Base-by-base conservation (phyloP, 2,329 filamentous ascomycete species). In the Davidsoniella eucalypti region DNA sequence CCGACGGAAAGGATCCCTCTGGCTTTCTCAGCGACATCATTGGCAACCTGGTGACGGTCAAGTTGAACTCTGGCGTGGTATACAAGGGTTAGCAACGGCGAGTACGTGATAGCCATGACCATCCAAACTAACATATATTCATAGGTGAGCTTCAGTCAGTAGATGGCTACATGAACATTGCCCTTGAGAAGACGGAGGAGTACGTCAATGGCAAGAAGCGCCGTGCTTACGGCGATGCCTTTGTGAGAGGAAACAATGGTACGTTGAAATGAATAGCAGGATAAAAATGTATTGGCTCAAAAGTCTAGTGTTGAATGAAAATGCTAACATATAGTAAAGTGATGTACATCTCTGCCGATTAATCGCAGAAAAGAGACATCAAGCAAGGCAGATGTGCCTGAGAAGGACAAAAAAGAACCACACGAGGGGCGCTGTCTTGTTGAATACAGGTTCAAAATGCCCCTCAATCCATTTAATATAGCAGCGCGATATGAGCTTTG, bases 151-250 rank as follows among this genome's bases (percentile, higher is more conserved):
- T 96, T 37, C 88, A 96, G 64, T 94, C 88, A 0, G 90, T 98
- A 46, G 92, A 98, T 65, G 92, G 92, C 48, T 98, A 96, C 69
- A 98, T 98, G 92, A 98, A 98, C 69, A 95, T 98, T 63, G 90
- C 92, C 10, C 76, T 98, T 26, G 92, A 98, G 66, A 92, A 94
- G 68, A 94, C 87, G 17, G 82, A 86, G 56, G 92, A 98, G 67
- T 87, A 82, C 58, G 83, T 95, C 57, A 83, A 94, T 61, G 90
- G 88, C 40, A 76, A 80, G 56, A 78, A 90, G 66, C 76, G 84
- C 59, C 76, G 85, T 59, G 84, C 77, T 50, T 95, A 94, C 63
- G 90, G 90, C 6, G 90, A 96, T 70, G 87, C 90, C 4, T 96
- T 96, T 64, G 84, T 96, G 52, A 77, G 90, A 64, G 90, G 90